phyloP scores from a whole-genome alignment of 495 filamentous ascomycete species.

The Astrothelium subdiscretum region DNA sequence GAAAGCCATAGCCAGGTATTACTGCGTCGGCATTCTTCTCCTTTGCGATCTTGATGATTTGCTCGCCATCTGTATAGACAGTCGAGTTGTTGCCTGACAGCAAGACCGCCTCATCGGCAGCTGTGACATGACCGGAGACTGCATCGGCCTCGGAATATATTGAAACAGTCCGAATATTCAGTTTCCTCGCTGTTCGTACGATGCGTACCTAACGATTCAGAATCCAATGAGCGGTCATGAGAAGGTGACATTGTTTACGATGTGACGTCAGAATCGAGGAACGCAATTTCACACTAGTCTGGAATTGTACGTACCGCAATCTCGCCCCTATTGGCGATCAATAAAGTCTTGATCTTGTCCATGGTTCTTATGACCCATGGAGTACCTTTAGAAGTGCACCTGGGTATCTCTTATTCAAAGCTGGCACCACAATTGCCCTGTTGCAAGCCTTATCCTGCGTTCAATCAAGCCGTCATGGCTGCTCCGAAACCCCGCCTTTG shows the following conservation, averaged over 20 bases:
- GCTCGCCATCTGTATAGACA: conserved; percentile 38
- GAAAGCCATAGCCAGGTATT: conserved; percentile 48
- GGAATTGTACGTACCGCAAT: conserved; percentile 36
- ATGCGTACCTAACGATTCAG: conserved; percentile 15
- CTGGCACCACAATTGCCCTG: background rate
- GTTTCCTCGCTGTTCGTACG: conserved; percentile 17
- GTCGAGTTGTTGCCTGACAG: conserved; percentile 35
- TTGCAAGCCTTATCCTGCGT: background rate
- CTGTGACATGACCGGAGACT: conserved; percentile 41
- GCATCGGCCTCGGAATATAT: conserved; percentile 45
- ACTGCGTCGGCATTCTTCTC: conserved; percentile 34
- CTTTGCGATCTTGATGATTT: conserved; percentile 39
- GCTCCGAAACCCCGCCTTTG: background rate
- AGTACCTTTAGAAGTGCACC: background rate
- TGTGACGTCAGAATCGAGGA: background rate
- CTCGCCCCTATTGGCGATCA: conserved; percentile 44
- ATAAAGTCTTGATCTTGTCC: conserved; percentile 20
- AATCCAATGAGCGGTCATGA: background rate
- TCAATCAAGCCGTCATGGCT: background rate
- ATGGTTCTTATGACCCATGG: conserved; percentile 4
- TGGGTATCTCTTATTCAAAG: background rate
- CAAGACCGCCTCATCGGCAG: conserved; percentile 40
- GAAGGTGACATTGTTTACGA: background rate
- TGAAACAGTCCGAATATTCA: conserved; percentile 39
- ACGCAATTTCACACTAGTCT: conserved; percentile 24